A percentile compares a stretch with the other conserved stretches of the same genome.
These are phyloP conservation scores for Parsonsia alboflavescens DNA, from an alignment of 257 asterid species.

Conservation along the genomic window DNA sequence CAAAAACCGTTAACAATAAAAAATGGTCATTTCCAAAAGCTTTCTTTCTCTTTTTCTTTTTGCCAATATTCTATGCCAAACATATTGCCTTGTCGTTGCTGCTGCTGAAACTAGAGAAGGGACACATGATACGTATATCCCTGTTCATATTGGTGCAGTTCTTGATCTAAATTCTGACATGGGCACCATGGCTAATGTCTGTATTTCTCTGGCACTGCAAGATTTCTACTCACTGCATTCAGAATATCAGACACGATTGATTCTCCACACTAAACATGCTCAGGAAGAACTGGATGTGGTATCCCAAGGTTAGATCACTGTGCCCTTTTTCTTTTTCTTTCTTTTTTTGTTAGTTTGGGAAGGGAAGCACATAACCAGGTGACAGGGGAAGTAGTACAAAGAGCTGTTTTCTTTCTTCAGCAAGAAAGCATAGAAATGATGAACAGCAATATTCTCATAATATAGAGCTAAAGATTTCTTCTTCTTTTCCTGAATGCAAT, in stretches of 20 bases:
- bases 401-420: too few relatives aligned
- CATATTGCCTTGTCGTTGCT: slow-evolving; percentile 4
- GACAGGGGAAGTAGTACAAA: too few relatives aligned
- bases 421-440: too few relatives aligned
- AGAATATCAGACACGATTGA: slow-evolving; percentile 34
- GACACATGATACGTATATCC: not conserved
- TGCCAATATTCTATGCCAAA: not conserved
- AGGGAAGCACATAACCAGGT: too few relatives aligned
- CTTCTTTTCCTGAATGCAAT: not conserved
- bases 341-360: too few relatives aligned
- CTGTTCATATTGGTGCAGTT: slow-evolving; percentile 41
- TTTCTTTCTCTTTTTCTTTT: not conserved
- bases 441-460: too few relatives aligned
- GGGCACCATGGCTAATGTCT: slow-evolving; percentile 42
- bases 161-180: slow-evolving; percentile 39
- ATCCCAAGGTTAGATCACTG: slow-evolving; percentile 34
- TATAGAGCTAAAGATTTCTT: too few relatives aligned
- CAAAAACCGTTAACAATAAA: not conserved
- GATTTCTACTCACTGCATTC: slow-evolving; percentile 41
- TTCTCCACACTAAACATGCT: slow-evolving; percentile 32
- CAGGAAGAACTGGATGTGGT: slow-evolving; percentile 29
- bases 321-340: not conserved
- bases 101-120: not conserved
- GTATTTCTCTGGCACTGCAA: slow-evolving; percentile 43
- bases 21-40: slow-evolving; percentile 5